Base-by-base conservation (phyloP, 441 rosid genomes). In the Kokia cookei region DNA sequence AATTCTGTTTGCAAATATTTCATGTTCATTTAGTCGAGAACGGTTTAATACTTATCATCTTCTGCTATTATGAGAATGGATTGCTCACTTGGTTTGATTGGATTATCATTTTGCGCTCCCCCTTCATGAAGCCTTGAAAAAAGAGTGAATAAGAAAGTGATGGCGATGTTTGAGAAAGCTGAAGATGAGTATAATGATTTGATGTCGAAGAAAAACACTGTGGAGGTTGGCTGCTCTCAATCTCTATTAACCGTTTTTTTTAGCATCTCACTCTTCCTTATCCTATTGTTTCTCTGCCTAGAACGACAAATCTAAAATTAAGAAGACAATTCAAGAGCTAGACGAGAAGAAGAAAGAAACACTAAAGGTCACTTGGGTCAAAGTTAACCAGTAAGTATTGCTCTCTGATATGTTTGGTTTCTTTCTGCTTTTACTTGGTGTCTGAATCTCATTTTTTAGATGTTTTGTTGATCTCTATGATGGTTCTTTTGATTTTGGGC, bases 281-380 rank as follows among this genome's bases (percentile, higher is more conserved):
- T 32, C 53, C 70, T 27, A 53, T 69, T 13, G 48, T 69, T n/a
- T 65, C 48, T 72, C 73, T 74, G 59, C 54, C 35, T 80, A 96
- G 98, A 94, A 86, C 82, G 99, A 96, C 88, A 92, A 94, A 83
- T 88, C 92, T 26, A 96, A 96, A 82, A 96, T 96, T 77, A 90
- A 86, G 83, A 96, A 92, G 85, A 97, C 91, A 74, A 96, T 94
- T 61, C 98, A 92, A 82, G 99, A 94, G 89, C 98, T 94, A 32
- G 99, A 96, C 62, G 99, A 96, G 90, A 96, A 96, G 91, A 96
- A 96, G 78, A 96, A 96, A 78, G 98, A 91, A 86, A 96, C 98
- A 12, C 89, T 96, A 57, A 89, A 89, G 82, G 98, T 94, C 77
- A 96, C 99, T 4, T 96, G 99, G 99, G 96, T 92, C 69, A 96